Evolutionary conservation across 345 rosid genomes (phyloP).

Genomic region (Populus davidiana): DNA sequence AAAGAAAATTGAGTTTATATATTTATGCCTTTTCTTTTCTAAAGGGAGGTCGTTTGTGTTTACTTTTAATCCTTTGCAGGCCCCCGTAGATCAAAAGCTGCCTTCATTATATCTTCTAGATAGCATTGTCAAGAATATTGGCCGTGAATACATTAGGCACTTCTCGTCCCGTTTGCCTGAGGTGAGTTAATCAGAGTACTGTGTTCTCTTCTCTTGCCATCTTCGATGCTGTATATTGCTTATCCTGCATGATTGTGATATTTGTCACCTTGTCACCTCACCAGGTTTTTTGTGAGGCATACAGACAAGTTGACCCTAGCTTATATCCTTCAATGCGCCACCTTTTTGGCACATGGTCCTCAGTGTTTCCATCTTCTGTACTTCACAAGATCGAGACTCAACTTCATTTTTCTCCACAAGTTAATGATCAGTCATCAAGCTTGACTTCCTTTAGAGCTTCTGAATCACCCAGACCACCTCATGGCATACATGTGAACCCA

Average conservation of each 20-base stretch:
- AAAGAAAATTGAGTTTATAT: background rate
- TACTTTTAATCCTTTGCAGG: constrained; percentile 42
- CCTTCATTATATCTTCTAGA: constrained; percentile 95
- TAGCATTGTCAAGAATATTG: constrained; percentile 93
- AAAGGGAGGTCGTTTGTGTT: background rate
- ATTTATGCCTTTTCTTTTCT: background rate
- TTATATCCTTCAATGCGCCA: constrained; percentile 78
- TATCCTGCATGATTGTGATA: background rate
- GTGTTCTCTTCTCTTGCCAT: background rate
- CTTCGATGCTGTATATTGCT: background rate
- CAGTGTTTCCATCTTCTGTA: constrained; percentile 69
- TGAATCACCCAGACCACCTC: constrained; percentile 70
- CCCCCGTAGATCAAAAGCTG: constrained; percentile 79
- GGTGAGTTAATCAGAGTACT: constrained; percentile 48
- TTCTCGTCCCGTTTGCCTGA: constrained; percentile 86
- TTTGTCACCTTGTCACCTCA: background rate
- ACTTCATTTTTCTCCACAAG: constrained; percentile 54
- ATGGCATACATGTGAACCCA: constrained; percentile 98
- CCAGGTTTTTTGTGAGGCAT: constrained; percentile 85
- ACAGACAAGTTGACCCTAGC: constrained; percentile 70
- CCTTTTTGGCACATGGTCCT: constrained; percentile 92
- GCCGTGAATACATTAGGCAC: constrained; percentile 65
- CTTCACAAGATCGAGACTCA: constrained; percentile 70
- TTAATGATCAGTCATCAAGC: constrained; percentile 47
- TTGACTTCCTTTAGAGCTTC: constrained; percentile 50